phyloP scores from a whole-genome alignment of 2,329 filamentous ascomycete genomes.

The Diplodia intermedia region DNA sequence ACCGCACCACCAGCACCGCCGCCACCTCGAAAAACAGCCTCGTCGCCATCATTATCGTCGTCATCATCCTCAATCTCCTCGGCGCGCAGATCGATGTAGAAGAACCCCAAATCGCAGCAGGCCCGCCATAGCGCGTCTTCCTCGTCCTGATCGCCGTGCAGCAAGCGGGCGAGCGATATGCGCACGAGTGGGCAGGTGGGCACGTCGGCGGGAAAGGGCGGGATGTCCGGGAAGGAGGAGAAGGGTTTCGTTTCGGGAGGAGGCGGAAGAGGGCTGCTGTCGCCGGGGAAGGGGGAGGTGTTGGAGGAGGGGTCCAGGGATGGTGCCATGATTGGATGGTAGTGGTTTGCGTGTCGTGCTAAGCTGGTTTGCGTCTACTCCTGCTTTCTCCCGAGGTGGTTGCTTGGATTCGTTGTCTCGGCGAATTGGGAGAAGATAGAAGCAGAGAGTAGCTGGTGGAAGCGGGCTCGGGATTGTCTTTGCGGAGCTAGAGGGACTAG shows the following conservation, averaged over 20 bases:
- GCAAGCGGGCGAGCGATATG: constrained; percentile 51
- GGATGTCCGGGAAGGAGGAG: constrained; percentile 43
- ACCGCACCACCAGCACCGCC: constrained; percentile 7
- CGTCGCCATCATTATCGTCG: background rate
- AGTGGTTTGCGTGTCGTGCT: background rate
- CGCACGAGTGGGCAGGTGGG: constrained; percentile 51
- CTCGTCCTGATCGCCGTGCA: constrained; percentile 45
- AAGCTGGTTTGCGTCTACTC: background rate
- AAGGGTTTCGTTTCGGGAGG: constrained; percentile 36
- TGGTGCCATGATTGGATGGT: constrained; percentile 1
- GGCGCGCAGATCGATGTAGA: constrained; percentile 60
- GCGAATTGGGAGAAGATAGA: background rate
- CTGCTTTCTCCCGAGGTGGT: background rate
- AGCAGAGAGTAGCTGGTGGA: background rate
- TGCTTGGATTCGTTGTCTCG: background rate
- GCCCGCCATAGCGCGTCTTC: constrained; percentile 50
- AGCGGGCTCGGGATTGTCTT: background rate
- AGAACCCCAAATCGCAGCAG: constrained; percentile 61
- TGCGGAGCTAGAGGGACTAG: background rate
- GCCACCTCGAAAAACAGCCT: background rate
- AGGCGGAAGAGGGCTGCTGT: background rate
- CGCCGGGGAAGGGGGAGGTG: background rate
- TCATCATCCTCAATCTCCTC: background rate
- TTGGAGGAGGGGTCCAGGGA: background rate
- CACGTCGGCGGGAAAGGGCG: constrained; percentile 52